These are phyloP conservation scores for Dalbergia oliveri DNA, from an alignment of 306 rosid genomes.

Conservation along the genomic window DNA sequence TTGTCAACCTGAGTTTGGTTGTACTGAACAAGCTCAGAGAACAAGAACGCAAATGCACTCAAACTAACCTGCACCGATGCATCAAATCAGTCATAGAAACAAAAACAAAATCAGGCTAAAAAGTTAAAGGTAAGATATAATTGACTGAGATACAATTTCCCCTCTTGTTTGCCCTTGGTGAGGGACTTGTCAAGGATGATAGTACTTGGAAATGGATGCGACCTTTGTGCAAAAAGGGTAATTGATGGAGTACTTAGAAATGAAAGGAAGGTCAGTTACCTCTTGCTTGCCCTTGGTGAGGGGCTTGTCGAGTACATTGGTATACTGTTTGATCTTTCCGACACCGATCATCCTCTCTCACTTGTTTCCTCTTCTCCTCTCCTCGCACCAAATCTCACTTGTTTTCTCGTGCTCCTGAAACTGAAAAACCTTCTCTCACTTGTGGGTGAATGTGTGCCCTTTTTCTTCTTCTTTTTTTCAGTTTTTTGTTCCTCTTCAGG, in stretches of 20 bases:
- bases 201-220: background rate
- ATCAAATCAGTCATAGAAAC: constrained; percentile 5
- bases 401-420: no score
- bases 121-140: background rate
- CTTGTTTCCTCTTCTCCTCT: no score
- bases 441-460: no score
- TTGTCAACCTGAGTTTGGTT: constrained; percentile 98
- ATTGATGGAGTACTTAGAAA: no score
- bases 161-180: background rate
- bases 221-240: no score
- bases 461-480: no score
- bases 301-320: constrained; percentile 95
- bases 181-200: no score
- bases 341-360: constrained; percentile 80
- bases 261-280: constrained; percentile 30
- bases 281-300: constrained; percentile 60
- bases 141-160: background rate
- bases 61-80: constrained; percentile 79
- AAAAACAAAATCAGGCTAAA: background rate
- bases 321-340: constrained; percentile 91
- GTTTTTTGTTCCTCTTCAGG: no score
- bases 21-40: constrained; percentile 99
- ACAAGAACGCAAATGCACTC: constrained; percentile 98
- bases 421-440: no score
- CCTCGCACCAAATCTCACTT: background rate